Evolutionary conservation across 352 stramenopile species (phyloP).

Genomic region (Pythium sukuiense): DNA sequence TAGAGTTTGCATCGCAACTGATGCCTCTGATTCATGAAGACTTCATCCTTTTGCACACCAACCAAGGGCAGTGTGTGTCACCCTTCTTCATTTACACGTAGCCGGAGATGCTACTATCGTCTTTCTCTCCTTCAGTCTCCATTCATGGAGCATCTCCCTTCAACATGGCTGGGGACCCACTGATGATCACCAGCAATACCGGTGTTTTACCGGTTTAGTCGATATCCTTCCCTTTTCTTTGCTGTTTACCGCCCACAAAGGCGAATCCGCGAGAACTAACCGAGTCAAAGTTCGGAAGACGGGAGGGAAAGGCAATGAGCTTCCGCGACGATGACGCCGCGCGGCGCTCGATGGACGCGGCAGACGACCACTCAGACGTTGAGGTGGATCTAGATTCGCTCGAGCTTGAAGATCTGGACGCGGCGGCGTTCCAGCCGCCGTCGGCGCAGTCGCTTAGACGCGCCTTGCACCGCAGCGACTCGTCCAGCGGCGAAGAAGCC

Average conservation of each 20-base stretch:
- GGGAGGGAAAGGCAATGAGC: constrained; percentile 12
- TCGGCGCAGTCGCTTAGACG: constrained; percentile 4
- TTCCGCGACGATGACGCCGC: constrained; percentile 15
- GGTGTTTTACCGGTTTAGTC: constrained; percentile 3
- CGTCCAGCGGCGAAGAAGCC: background rate
- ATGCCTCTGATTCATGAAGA: no score
- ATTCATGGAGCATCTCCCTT: background rate
- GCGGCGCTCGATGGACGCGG: background rate
- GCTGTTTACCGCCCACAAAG: background rate
- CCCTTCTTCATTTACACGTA: no score
- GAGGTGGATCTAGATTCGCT: constrained; percentile 11
- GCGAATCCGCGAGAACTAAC: background rate
- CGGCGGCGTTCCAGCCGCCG: constrained; percentile 1
- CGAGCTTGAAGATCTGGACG: constrained; percentile 15
- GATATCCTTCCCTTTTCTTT: constrained; percentile 11
- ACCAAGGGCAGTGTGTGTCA: no score
- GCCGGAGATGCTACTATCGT: no score
- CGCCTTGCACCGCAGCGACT: constrained; percentile 12
- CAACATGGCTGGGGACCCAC: background rate
- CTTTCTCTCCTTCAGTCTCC: no score
- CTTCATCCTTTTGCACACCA: no score
- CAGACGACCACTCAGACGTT: background rate
- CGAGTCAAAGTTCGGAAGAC: background rate
- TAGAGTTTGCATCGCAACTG: no score
- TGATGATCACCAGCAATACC: background rate